Evolutionary conservation across 352 stramenopile genomes (phyloP).

Genomic region (Globisporangium mamillatum): DNA sequence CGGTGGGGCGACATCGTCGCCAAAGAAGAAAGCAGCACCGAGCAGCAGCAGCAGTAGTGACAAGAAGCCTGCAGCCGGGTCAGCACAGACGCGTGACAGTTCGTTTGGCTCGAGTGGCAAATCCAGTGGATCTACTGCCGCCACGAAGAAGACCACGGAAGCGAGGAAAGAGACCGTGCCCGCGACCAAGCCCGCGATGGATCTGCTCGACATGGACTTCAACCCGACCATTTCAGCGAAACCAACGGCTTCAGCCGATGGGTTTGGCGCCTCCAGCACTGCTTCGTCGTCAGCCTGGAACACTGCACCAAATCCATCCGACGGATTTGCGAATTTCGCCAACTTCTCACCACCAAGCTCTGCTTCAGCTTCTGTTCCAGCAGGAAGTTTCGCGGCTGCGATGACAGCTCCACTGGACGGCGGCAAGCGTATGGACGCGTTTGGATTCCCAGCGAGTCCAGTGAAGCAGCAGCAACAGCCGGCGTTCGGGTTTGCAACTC

Average conservation of each 20-base stretch:
- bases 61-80: neutral
- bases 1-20: slow-evolving; percentile 16
- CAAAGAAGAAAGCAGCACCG: slow-evolving; percentile 24
- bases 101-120: slow-evolving; percentile 9
- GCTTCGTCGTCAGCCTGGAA: slow-evolving; percentile 4
- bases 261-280: neutral
- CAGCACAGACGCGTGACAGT: neutral
- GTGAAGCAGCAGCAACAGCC: slow-evolving; percentile 33
- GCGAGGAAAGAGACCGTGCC: slow-evolving; percentile 50
- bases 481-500: slow-evolving; percentile 37
- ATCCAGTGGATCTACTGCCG: neutral
- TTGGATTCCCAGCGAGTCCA: slow-evolving; percentile 49
- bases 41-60: neutral
- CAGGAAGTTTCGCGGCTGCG: neutral
- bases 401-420: neutral
- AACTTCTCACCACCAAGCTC: slow-evolving; percentile 45
- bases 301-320: slow-evolving; percentile 18
- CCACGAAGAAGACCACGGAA: slow-evolving; percentile 46
- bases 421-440: slow-evolving; percentile 41
- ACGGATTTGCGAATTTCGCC: slow-evolving; percentile 63
- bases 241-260: slow-evolving; percentile 13
- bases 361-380: neutral
- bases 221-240: slow-evolving; percentile 46
- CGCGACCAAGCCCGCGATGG: slow-evolving; percentile 25
- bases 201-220: slow-evolving; percentile 72